These are phyloP conservation scores for Melanogaster broomeanus DNA, from an alignment of 768 basidiomycete species.

Conservation along the genomic window DNA sequence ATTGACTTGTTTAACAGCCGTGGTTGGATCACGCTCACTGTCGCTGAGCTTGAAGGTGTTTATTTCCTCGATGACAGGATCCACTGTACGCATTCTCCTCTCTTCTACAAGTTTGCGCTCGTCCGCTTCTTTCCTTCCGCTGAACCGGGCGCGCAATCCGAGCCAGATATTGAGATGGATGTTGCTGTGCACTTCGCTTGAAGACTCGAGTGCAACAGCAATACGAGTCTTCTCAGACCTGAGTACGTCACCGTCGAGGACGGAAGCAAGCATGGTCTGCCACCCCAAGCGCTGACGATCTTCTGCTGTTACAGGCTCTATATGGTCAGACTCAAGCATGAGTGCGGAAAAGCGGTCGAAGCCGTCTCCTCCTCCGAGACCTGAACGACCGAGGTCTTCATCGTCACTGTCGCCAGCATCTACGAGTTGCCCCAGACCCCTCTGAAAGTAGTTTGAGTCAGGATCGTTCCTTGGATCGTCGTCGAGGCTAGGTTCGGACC, in stretches of 20 bases:
- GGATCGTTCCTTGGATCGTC: conserved; percentile 78
- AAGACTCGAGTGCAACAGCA: conserved; percentile 71
- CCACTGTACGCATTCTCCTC: conserved; percentile 76
- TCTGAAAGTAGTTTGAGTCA: conserved; percentile 81
- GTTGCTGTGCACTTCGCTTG: conserved; percentile 68
- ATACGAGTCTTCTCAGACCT: conserved; percentile 95
- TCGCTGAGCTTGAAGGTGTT: conserved; percentile 68
- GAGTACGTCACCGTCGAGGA: conserved; percentile 91
- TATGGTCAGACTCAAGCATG: conserved; percentile 61
- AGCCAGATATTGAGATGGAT: conserved; percentile 80
- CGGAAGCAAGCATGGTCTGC: conserved; percentile 94
- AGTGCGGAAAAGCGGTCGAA: conserved; percentile 54
- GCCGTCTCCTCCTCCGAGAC: conserved; percentile 45
- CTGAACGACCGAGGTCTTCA: conserved; percentile 54
- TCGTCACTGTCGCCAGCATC: conserved; percentile 78
- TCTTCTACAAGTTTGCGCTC: conserved; percentile 84
- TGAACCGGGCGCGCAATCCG: conserved; percentile 84
- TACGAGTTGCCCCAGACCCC: conserved; percentile 66
- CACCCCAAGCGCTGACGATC: conserved; percentile 88
- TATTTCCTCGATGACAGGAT: conserved; percentile 83
- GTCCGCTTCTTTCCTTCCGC: conserved; percentile 77
- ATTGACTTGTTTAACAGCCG: conserved; percentile 63
- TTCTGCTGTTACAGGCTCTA: conserved; percentile 67
- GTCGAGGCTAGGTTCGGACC: conserved; percentile 58
- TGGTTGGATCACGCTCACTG: conserved; percentile 32